Evolutionary conservation across 1,139 yeast genomes (phyloP).

Genomic region (Magnusiomyces suaveolens): DNA sequence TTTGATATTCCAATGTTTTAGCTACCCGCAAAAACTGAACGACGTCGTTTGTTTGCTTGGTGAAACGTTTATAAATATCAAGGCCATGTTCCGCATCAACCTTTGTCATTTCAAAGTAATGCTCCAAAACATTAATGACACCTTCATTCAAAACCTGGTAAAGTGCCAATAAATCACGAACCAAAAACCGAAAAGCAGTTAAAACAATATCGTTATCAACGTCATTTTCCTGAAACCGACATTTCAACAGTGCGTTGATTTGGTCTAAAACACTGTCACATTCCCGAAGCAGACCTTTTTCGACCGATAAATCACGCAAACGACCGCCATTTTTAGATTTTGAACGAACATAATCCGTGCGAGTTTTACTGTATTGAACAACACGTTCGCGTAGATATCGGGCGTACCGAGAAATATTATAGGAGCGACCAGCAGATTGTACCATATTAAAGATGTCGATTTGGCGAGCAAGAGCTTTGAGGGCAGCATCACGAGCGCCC

Average conservation of each 20-base stretch:
- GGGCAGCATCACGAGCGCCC: conserved; percentile 65
- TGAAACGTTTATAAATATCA: conserved; percentile 73
- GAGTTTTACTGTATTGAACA: conserved; percentile 54
- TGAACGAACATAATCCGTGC: conserved; percentile 65
- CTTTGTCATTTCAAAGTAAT: conserved; percentile 84
- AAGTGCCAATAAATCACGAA: conserved; percentile 71
- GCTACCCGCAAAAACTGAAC: conserved; percentile 83
- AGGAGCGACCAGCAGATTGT: conserved; percentile 41
- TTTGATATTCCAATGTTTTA: conserved; percentile 74
- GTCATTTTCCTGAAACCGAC: conserved; percentile 62
- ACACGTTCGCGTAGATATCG: conserved; percentile 63
- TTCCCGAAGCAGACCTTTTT: conserved; percentile 76
- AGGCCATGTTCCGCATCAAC: conserved; percentile 81
- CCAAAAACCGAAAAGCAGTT: conserved; percentile 77
- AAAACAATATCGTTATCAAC: conserved; percentile 73
- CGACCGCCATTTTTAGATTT: conserved; percentile 45
- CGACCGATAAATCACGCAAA: conserved; percentile 53
- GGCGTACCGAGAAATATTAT: conserved; percentile 57
- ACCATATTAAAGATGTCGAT: conserved; percentile 50
- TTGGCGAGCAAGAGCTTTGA: conserved; percentile 53
- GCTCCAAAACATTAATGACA: conserved; percentile 82
- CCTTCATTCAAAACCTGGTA: conserved; percentile 93
- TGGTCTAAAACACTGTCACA: conserved; percentile 78
- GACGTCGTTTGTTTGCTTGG: conserved; percentile 77
- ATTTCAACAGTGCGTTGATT: conserved; percentile 63